phyloP scores from a whole-genome alignment of 2,329 filamentous ascomycete species.

The Pseudogymnoascus sp. region DNA sequence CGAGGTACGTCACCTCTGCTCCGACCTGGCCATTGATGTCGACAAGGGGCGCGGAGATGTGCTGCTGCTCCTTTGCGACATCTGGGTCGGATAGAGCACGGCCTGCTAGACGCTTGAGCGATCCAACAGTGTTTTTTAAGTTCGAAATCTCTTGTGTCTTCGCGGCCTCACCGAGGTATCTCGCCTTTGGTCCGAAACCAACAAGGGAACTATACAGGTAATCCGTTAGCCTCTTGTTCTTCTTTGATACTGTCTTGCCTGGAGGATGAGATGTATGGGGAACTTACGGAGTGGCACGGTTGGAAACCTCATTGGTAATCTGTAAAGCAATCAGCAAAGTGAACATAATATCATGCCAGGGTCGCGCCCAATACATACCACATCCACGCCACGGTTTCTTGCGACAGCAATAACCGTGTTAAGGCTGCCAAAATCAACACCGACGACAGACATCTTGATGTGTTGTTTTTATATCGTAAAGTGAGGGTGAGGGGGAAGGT shows the following conservation, averaged over 20 bases:
- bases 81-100: constrained; percentile 84
- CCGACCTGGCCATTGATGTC: constrained; percentile 93
- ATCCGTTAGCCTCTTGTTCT: constrained; percentile 13
- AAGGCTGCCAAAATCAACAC: constrained; percentile 79
- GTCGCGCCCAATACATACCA: constrained; percentile 58
- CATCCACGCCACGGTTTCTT: constrained; percentile 97
- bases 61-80: constrained; percentile 86
- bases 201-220: constrained; percentile 65
- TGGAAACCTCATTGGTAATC: constrained; percentile 99
- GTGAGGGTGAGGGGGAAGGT: not conserved
- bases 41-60: constrained; percentile 74
- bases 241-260: not conserved
- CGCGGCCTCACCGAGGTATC: constrained; percentile 89
- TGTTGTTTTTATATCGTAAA: not conserved
- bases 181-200: constrained; percentile 86
- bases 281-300: constrained; percentile 93
- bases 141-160: constrained; percentile 99
- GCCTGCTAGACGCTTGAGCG: constrained; percentile 85
- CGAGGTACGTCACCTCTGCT: constrained; percentile 85
- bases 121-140: constrained; percentile 96
- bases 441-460: constrained; percentile 23
- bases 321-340: constrained; percentile 37
- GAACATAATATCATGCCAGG: constrained; percentile 13
- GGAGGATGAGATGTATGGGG: not conserved
- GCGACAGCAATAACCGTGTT: constrained; percentile 98